Conservation (phyloP, 306 rosid genomes). For the Mimosa pudica region DNA sequence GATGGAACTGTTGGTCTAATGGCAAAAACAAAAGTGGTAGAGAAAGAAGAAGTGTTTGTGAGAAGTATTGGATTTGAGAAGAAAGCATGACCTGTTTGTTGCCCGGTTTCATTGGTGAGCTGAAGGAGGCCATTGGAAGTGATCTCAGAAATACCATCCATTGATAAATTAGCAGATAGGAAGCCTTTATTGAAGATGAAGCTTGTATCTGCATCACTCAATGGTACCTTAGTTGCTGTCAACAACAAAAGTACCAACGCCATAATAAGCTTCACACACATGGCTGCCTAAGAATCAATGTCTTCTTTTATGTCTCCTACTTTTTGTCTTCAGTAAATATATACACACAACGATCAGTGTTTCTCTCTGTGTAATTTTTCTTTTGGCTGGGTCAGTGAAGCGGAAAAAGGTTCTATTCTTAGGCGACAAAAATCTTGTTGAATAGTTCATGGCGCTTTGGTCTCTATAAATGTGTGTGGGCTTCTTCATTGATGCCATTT, state of each 20-base stretch:
- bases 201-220: not conserved
- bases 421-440: too few relatives aligned
- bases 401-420: too few relatives aligned
- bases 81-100: slow-evolving; percentile 53
- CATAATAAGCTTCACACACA: too few relatives aligned
- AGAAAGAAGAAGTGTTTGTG: slow-evolving; percentile 58
- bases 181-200: not conserved
- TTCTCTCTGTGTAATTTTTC: too few relatives aligned
- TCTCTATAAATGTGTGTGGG: too few relatives aligned
- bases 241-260: not conserved
- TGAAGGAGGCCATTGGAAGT: slow-evolving; percentile 50
- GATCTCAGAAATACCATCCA: slow-evolving; percentile 53
- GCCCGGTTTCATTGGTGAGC: slow-evolving; percentile 59
- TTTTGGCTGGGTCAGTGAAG: too few relatives aligned
- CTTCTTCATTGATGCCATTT: too few relatives aligned
- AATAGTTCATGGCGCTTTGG: too few relatives aligned
- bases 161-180: not conserved
- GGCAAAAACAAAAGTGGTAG: slow-evolving; percentile 62
- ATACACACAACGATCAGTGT: too few relatives aligned
- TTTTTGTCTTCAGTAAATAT: too few relatives aligned
- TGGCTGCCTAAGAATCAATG: too few relatives aligned
- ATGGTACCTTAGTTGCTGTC: not conserved
- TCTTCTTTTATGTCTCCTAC: too few relatives aligned
- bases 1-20: slow-evolving; percentile 33
- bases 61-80: slow-evolving; percentile 51